Percentiles rank a stretch among this genome's conserved stretches.
These are phyloP conservation scores for Saposhnikovia divaricata DNA, from an alignment of 129 eudicot species.

Conservation along the genomic window DNA sequence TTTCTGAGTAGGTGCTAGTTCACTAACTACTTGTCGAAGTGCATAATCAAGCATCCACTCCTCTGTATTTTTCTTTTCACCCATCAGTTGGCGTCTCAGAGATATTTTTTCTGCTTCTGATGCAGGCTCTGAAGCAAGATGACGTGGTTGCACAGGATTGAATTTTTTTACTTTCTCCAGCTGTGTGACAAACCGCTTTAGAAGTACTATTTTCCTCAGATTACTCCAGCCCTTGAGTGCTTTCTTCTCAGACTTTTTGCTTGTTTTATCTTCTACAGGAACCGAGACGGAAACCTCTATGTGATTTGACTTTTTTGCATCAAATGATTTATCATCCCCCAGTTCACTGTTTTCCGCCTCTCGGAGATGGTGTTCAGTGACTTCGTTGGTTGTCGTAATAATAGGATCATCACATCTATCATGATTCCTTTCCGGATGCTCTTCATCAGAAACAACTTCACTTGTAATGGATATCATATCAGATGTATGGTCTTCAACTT, in stretches of 20 bases:
- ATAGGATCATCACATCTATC: slow-evolving; percentile 16
- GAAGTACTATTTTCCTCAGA: slow-evolving; percentile 57
- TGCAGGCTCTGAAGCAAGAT: slow-evolving; percentile 35
- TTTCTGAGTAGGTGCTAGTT: slow-evolving; percentile 84
- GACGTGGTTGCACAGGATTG: slow-evolving; percentile 41
- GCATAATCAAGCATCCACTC: slow-evolving; percentile 99
- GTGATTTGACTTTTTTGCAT: background rate
- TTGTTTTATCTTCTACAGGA: slow-evolving; percentile 11
- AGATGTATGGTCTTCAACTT: slow-evolving; percentile 55
- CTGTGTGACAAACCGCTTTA: slow-evolving; percentile 53
- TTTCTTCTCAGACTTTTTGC: slow-evolving; percentile 24
- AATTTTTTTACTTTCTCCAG: slow-evolving; percentile 68
- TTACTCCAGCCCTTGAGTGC: slow-evolving; percentile 64
- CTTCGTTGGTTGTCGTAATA: slow-evolving; percentile 4
- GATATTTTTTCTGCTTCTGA: slow-evolving; percentile 53
- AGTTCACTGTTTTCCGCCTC: slow-evolving; percentile 1
- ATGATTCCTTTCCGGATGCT: slow-evolving; percentile 22
- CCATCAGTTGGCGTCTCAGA: slow-evolving; percentile 44
- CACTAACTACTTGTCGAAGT: slow-evolving; percentile 71
- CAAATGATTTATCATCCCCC: slow-evolving; percentile 5
- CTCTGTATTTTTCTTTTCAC: slow-evolving; percentile 57
- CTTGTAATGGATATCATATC: slow-evolving; percentile 46
- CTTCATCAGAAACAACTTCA: slow-evolving; percentile 38
- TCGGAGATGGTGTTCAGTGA: background rate
- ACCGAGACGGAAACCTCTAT: background rate